These are phyloP conservation scores for Knoxdaviesia proteae DNA, from an alignment of 2,329 filamentous ascomycete species.

Conservation along the genomic window DNA sequence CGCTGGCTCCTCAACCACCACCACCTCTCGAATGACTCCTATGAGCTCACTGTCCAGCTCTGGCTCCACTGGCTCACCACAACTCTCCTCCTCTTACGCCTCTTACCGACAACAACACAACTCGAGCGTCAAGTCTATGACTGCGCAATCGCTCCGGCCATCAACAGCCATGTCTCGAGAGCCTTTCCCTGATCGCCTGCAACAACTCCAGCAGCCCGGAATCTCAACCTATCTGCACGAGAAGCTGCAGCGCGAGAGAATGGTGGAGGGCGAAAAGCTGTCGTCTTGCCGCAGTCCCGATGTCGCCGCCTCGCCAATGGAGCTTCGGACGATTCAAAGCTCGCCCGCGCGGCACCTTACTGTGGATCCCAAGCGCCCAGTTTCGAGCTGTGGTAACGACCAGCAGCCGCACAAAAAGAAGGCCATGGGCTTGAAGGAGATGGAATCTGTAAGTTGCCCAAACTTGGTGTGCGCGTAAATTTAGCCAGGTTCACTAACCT, in stretches of 20 bases:
- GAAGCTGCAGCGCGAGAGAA: slow-evolving; percentile 29
- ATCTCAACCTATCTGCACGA: slow-evolving; percentile 33
- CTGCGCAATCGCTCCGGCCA: slow-evolving; percentile 16
- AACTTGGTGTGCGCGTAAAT: slow-evolving; percentile 1
- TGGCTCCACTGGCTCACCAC: slow-evolving; percentile 16
- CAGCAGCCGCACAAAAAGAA: slow-evolving; percentile 32
- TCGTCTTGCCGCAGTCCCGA: slow-evolving; percentile 14
- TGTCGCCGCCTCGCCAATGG: too few species aligned
- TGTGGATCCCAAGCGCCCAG: slow-evolving; percentile 9
- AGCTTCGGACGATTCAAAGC: slow-evolving; percentile 8
- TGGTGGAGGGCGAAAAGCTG: slow-evolving; percentile 23
- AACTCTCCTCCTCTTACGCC: slow-evolving; percentile 14
- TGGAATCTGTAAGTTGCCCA: slow-evolving; percentile 34
- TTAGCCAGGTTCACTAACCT: slow-evolving; percentile 1
- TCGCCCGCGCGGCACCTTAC: neutral
- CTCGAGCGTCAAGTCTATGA: slow-evolving; percentile 13
- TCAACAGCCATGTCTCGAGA: slow-evolving; percentile 11
- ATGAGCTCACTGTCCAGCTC: slow-evolving; percentile 17
- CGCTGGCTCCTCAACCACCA: slow-evolving; percentile 17
- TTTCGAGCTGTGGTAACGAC: slow-evolving; percentile 33
- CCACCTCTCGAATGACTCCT: slow-evolving; percentile 18
- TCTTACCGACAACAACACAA: slow-evolving; percentile 17
- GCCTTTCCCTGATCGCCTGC: too few species aligned
- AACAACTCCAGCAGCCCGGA: slow-evolving; percentile 16
- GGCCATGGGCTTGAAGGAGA: slow-evolving; percentile 42